Percentiles rank a stretch among this genome's conserved stretches.
phyloP scores from a whole-genome alignment of 495 filamentous ascomycete species.

The Talaromyces borbonicus region DNA sequence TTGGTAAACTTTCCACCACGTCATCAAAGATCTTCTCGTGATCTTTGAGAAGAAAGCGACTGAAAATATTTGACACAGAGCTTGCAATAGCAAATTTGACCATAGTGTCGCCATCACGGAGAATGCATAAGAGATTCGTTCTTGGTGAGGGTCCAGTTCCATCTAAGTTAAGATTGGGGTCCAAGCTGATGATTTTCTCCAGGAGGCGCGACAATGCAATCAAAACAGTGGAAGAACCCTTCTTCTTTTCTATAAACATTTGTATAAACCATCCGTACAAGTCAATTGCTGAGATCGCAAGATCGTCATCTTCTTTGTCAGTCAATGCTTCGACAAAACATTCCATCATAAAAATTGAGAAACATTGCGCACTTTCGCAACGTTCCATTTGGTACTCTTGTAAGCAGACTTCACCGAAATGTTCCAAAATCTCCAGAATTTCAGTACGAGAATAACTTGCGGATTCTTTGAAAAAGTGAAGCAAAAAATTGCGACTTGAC shows the following conservation, averaged over 20 bases:
- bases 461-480: constrained; percentile 30
- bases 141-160: constrained; percentile 54
- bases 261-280: constrained; percentile 76
- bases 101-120: constrained; percentile 53
- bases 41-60: constrained; percentile 61
- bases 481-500: constrained; percentile 39
- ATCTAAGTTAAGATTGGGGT: constrained; percentile 49
- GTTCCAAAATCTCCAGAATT: constrained; percentile 37
- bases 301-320: constrained; percentile 36
- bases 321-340: constrained; percentile 57
- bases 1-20: constrained; percentile 61
- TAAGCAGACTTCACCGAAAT: constrained; percentile 51
- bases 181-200: constrained; percentile 51
- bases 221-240: constrained; percentile 58
- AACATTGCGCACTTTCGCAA: constrained; percentile 64
- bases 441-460: constrained; percentile 22
- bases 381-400: constrained; percentile 53
- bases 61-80: constrained; percentile 64
- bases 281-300: constrained; percentile 54
- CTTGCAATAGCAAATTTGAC: constrained; percentile 69
- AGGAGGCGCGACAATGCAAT: constrained; percentile 57
- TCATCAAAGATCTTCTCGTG: constrained; percentile 79
- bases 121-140: constrained; percentile 62
- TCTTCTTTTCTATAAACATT: constrained; percentile 47
- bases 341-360: constrained; percentile 62